Conservation (phyloP, 805 yeast species). For the Pichia kluyveri region DNA sequence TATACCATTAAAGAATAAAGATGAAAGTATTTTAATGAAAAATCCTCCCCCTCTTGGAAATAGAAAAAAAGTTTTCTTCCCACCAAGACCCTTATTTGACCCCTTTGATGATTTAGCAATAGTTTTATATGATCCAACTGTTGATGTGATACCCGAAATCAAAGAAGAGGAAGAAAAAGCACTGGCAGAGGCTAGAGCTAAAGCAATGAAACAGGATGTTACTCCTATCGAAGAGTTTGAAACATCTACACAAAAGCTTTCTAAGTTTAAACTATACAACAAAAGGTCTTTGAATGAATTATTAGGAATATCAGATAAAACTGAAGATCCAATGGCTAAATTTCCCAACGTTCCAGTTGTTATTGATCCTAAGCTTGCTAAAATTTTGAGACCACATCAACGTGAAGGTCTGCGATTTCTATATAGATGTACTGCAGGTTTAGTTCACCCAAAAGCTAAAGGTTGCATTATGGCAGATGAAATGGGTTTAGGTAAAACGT, state of each 20-base stretch:
- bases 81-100: slow-evolving; percentile 93
- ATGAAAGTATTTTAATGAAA: slow-evolving; percentile 28
- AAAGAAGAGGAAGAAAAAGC: slow-evolving; percentile 23
- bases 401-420: slow-evolving; percentile 90
- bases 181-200: slow-evolving; percentile 16
- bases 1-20: slow-evolving; percentile 43
- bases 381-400: slow-evolving; percentile 89
- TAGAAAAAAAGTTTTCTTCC: slow-evolving; percentile 52
- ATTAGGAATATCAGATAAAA: slow-evolving; percentile 57
- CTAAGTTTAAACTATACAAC: slow-evolving; percentile 30
- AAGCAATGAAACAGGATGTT: slow-evolving; percentile 2
- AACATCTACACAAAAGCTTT: slow-evolving; percentile 2
- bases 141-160: slow-evolving; percentile 44
- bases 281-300: slow-evolving; percentile 73
- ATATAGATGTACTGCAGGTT: slow-evolving; percentile 84
- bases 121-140: slow-evolving; percentile 90
- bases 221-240: slow-evolving; percentile 4
- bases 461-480: slow-evolving; percentile 99
- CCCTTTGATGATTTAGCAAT: slow-evolving; percentile 91
- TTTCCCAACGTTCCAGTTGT: slow-evolving; percentile 92
- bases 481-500: slow-evolving; percentile 92
- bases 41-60: slow-evolving; percentile 86
- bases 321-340: slow-evolving; percentile 36
- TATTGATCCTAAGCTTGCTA: slow-evolving; percentile 80
- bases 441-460: slow-evolving; percentile 71